A percentile compares a stretch with the other conserved stretches of the same genome.
Evolutionary conservation across 345 rosid genomes (phyloP).

Genomic region (Diplotaxis tenuifolia): DNA sequence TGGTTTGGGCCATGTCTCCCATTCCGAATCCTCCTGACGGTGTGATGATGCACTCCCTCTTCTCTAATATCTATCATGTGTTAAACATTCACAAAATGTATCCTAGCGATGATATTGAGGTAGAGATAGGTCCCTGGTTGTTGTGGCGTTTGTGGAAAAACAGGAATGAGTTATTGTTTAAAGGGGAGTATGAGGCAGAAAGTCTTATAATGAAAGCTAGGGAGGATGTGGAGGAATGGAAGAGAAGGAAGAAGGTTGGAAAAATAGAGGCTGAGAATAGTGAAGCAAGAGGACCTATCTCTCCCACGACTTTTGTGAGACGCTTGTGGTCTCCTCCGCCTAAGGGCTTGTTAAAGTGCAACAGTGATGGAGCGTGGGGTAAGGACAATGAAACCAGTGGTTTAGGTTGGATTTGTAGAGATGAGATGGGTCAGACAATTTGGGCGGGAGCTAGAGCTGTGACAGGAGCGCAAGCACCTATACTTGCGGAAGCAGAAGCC

Average conservation of each 20-base stretch:
- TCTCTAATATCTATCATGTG: neutral
- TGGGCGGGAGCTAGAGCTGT: neutral
- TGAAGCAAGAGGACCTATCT: no score
- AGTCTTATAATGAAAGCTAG: neutral
- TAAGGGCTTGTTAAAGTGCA: neutral
- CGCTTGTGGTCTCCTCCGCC: neutral
- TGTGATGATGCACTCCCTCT: neutral
- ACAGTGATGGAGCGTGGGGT: neutral
- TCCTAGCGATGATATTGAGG: neutral
- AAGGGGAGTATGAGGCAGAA: neutral
- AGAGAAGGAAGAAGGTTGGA: neutral
- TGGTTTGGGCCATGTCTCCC: neutral
- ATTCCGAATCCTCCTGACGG: neutral
- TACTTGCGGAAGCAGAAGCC: neutral
- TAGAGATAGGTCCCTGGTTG: neutral
- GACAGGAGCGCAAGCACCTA: neutral
- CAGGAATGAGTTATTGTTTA: neutral
- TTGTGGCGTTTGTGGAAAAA: neutral
- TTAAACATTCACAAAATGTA: neutral
- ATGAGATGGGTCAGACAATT: neutral
- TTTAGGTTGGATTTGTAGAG: neutral
- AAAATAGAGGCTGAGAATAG: no score
- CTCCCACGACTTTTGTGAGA: no score
- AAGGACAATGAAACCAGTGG: neutral
- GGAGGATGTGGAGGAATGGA: neutral